Percentiles rank a stretch among this genome's conserved stretches.
Conservation (phyloP, 768 basidiomycete genomes). For the Russula griseocarnosa region DNA sequence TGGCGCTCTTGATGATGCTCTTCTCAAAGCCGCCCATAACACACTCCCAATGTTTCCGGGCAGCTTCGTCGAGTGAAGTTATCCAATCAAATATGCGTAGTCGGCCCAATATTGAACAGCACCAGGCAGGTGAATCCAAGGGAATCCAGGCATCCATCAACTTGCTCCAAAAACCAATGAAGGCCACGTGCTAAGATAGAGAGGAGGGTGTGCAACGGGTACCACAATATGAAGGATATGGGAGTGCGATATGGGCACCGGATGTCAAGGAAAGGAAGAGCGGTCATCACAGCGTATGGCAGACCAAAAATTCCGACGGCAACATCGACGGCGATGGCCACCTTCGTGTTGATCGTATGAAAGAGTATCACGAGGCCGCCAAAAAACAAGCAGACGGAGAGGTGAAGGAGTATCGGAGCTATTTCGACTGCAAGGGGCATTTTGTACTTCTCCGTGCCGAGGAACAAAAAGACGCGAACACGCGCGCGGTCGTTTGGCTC, state of each 20-base stretch:
- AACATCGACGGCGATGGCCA: not conserved
- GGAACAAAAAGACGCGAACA: not conserved
- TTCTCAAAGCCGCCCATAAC: not conserved
- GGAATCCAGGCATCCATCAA: not conserved
- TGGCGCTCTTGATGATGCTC: not conserved
- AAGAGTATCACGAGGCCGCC: not conserved
- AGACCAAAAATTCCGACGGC: not conserved
- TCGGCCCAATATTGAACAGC: not conserved
- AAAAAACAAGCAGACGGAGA: not conserved
- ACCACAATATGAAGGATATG: not conserved
- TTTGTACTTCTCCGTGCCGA: not conserved
- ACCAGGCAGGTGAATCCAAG: too few species aligned
- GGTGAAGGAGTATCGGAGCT: not conserved
- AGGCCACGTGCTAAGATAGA: not conserved
- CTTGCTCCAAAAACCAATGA: not conserved
- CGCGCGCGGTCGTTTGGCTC: not conserved
- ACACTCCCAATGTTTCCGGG: not conserved
- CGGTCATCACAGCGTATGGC: not conserved
- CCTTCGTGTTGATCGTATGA: not conserved
- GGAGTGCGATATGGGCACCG: not conserved
- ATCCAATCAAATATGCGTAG: not conserved
- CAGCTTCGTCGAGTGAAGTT: not conserved
- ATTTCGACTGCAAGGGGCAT: not conserved
- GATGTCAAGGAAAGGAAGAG: not conserved
- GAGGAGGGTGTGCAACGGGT: not conserved